These are phyloP conservation scores for Penicillium psychrosexuale DNA, from an alignment of 2,329 filamentous ascomycete genomes.

Conservation along the genomic window DNA sequence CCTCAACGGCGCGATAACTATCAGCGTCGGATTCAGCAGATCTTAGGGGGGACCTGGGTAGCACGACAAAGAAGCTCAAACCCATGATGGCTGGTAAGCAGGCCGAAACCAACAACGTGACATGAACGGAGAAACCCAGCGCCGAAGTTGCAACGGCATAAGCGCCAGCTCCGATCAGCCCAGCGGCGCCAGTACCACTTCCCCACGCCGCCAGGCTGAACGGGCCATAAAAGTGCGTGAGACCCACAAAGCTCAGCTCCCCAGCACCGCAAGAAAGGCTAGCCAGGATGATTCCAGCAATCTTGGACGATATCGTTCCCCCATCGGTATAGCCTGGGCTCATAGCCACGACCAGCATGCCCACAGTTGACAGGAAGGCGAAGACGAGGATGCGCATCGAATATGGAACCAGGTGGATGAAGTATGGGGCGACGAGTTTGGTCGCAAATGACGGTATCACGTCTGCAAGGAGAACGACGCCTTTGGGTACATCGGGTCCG, in stretches of 20 bases:
- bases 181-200: constrained; percentile 85
- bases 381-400: constrained; percentile 69
- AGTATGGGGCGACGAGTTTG: constrained; percentile 88
- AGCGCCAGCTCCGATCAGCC: constrained; percentile 78
- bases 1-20: constrained; percentile 55
- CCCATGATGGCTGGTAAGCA: constrained; percentile 77
- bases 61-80: constrained; percentile 75
- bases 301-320: constrained; percentile 67
- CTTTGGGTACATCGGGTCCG: constrained; percentile 79
- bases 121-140: constrained; percentile 68
- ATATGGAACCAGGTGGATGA: constrained; percentile 86
- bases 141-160: constrained; percentile 85
- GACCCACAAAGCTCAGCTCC: constrained; percentile 82
- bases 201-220: constrained; percentile 89
- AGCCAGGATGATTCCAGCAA: constrained; percentile 78
- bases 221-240: constrained; percentile 90
- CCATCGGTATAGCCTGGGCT: constrained; percentile 60
- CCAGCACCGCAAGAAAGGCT: constrained; percentile 83
- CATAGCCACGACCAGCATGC: constrained; percentile 86
- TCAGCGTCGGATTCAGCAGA: constrained; percentile 41
- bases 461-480: constrained; percentile 87
- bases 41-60: constrained; percentile 67
- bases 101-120: constrained; percentile 73
- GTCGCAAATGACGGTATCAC: constrained; percentile 85
- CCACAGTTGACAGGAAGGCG: constrained; percentile 69